phyloP scores from a whole-genome alignment of 441 rosid genomes.

The Theobroma grandiflorum region DNA sequence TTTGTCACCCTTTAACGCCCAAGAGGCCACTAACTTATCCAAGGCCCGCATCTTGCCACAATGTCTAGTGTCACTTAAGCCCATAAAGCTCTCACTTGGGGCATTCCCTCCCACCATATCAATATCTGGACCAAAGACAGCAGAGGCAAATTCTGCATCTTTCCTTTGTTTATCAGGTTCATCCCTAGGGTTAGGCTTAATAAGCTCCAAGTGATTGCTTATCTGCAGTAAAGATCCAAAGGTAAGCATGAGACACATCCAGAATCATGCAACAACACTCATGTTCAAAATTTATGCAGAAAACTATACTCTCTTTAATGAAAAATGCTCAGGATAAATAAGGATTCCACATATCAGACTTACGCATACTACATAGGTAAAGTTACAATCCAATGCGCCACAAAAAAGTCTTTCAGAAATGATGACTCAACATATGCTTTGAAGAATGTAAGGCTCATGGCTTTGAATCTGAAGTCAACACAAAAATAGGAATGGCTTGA shows the following conservation, averaged over 20 bases:
- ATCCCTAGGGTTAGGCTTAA: conserved; percentile 91
- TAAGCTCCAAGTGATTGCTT: conserved; percentile 95
- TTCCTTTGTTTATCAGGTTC: conserved; percentile 87
- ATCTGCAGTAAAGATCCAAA: conserved; percentile 46
- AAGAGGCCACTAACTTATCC: conserved; percentile 84
- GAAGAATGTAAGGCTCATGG: neutral
- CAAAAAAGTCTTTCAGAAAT: neutral
- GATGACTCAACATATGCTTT: neutral
- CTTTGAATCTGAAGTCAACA: neutral
- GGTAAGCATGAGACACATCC: conserved; percentile 21
- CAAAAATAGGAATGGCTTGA: neutral
- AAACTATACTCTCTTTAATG: neutral
- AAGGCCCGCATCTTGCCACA: conserved; percentile 96
- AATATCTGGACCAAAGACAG: conserved; percentile 82
- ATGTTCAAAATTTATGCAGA: neutral
- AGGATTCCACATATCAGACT: neutral
- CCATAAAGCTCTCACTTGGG: conserved; percentile 83
- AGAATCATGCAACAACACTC: conserved; percentile 23
- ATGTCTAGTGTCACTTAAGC: conserved; percentile 77
- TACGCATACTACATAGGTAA: neutral
- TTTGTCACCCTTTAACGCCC: conserved; percentile 88
- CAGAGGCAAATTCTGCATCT: conserved; percentile 85
- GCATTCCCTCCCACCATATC: conserved; percentile 83
- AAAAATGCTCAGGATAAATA: neutral
- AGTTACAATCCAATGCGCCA: neutral